Conservation (phyloP, 1,139 yeast genomes). For the Trichomonascaceae sp. region DNA sequence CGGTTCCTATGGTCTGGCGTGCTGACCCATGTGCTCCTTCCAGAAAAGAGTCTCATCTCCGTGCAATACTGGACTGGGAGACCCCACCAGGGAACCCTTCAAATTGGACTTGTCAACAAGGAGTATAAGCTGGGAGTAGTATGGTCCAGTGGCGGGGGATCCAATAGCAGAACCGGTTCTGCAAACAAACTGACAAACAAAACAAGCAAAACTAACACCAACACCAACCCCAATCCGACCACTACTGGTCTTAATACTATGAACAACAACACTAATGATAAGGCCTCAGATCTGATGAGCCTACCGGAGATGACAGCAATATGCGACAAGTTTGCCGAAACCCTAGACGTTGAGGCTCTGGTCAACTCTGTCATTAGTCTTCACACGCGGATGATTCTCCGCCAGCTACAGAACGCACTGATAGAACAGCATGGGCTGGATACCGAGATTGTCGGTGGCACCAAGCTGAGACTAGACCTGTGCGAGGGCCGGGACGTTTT, state of each 20-base stretch:
- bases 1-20: constrained; percentile 55
- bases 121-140: constrained; percentile 38
- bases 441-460: neutral
- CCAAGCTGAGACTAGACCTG: constrained; percentile 6
- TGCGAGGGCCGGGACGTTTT: constrained; percentile 12
- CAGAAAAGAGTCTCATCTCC: constrained; percentile 46
- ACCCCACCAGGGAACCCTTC: constrained; percentile 39
- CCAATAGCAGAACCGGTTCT: constrained; percentile 51
- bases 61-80: constrained; percentile 54
- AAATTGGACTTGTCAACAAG: constrained; percentile 41
- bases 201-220: constrained; percentile 13
- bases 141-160: too few relatives aligned
- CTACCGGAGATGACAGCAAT: too few relatives aligned
- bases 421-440: constrained; percentile 1
- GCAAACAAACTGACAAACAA: constrained; percentile 22
- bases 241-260: too few relatives aligned
- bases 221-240: neutral
- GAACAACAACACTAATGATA: too few relatives aligned
- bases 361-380: constrained; percentile 17
- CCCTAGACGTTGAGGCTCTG: constrained; percentile 17
- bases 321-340: constrained; percentile 7
- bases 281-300: too few relatives aligned
- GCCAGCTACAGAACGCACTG: constrained; percentile 13
- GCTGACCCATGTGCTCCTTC: constrained; percentile 51
- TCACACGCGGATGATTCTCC: constrained; percentile 19